These are phyloP conservation scores for Ascocoryne sarcoides DNA, from an alignment of 2,329 filamentous ascomycete genomes.

Conservation along the genomic window DNA sequence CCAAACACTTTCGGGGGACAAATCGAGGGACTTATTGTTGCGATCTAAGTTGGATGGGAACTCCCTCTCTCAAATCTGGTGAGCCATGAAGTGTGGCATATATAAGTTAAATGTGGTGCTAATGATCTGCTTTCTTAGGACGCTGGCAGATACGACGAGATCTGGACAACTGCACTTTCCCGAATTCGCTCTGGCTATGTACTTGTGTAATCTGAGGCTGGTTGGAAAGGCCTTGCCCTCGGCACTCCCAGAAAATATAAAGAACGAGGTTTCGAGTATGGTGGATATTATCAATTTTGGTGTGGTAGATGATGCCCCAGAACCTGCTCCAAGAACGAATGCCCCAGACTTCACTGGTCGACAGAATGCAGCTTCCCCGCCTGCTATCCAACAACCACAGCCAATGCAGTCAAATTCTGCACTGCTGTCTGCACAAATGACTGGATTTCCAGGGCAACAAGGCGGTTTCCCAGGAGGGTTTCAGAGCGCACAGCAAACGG, in stretches of 20 bases:
- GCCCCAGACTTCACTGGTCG: conserved; percentile 61
- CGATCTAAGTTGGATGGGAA: conserved; percentile 83
- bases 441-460: conserved; percentile 51
- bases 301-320: conserved; percentile 61
- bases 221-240: conserved; percentile 75
- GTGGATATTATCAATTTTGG: conserved; percentile 98
- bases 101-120: too few relatives aligned
- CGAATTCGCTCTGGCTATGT: conserved; percentile 97
- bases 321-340: conserved; percentile 48
- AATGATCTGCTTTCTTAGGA: conserved; percentile 44
- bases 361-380: conserved; percentile 39
- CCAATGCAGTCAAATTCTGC: conserved; percentile 66
- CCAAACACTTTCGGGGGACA: conserved; percentile 83
- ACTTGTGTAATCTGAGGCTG: conserved; percentile 88
- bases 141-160: conserved; percentile 88
- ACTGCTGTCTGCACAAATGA: conserved; percentile 57
- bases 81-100: too few relatives aligned
- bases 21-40: conserved; percentile 80
- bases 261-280: conserved; percentile 98
- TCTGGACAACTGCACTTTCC: conserved; percentile 94
- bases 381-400: conserved; percentile 58
- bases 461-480: conserved; percentile 35
- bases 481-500: conserved; percentile 30
- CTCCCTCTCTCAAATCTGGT: conserved; percentile 90
- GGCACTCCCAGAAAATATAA: conserved; percentile 71